Conservation (phyloP, 2,329 filamentous ascomycete species). For the Fusarium praegraminearum region DNA sequence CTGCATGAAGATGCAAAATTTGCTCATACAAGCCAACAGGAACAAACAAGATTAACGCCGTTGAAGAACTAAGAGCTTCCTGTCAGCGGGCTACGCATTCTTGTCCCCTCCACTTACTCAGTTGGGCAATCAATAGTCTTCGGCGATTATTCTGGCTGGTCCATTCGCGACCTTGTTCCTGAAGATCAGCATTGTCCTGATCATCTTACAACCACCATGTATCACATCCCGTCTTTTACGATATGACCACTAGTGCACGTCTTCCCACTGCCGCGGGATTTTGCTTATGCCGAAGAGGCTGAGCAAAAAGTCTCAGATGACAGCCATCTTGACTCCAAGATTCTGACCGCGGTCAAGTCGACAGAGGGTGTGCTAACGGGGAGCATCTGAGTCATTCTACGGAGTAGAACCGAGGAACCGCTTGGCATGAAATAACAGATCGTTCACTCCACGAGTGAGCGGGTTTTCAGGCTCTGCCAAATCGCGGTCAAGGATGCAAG, state of each 20-base stretch:
- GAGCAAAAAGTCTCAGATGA: slow-evolving; percentile 17
- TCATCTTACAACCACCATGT: slow-evolving; percentile 3
- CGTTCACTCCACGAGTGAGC: slow-evolving; percentile 10
- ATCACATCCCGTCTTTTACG: slow-evolving; percentile 5
- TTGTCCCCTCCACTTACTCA: slow-evolving; percentile 8
- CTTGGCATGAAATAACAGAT: slow-evolving; percentile 27
- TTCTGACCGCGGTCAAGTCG: background rate
- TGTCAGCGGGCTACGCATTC: background rate
- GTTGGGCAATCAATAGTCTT: slow-evolving; percentile 18
- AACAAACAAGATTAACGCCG: slow-evolving; percentile 9
- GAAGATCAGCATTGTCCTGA: slow-evolving; percentile 22
- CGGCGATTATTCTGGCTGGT: slow-evolving; percentile 34
- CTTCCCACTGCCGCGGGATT: slow-evolving; percentile 1
- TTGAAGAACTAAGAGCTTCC: background rate
- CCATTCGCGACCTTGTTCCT: background rate
- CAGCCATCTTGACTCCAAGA: background rate
- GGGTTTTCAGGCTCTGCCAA: slow-evolving; percentile 10
- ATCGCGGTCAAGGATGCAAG: slow-evolving; percentile 35
- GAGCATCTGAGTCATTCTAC: slow-evolving; percentile 27
- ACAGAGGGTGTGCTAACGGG: background rate
- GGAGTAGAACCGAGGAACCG: slow-evolving; percentile 12
- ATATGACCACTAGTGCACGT: background rate
- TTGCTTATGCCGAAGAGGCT: slow-evolving; percentile 22
- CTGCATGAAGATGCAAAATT: slow-evolving; percentile 22
- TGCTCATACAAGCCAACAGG: slow-evolving; percentile 5